Evolutionary conservation across 768 basidiomycete species (phyloP), one percentile per base, ranked within the genome.

Genomic region (Antrodiella citrinella): DNA sequence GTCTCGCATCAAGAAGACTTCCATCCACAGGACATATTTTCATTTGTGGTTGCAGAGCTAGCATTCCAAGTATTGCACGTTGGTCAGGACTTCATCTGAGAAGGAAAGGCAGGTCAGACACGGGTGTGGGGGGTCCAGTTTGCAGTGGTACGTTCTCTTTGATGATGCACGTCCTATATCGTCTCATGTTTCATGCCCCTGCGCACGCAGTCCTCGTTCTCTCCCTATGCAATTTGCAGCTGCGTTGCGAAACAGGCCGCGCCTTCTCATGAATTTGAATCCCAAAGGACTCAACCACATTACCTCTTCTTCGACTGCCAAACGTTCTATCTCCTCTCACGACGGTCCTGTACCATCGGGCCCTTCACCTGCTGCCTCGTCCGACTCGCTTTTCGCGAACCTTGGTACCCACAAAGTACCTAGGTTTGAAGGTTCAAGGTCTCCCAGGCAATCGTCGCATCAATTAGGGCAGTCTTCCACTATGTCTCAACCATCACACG

Each of bases 261-360:
- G 75, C 69, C 72, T 78, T 65, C 70, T 78, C 70, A 81, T 82
- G 80, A 76, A 77, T 72, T 59, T 76, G 59, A 73, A 78, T 65
- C 65, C 69, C 22, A 41, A 57, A 64, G 51, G 42, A 56, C 54
- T 48, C 51, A 53, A 19, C 48, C 40, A 15, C 59, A 50, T 55
- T 44, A 47, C 61, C 9, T 54, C 59, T 24, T 23, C 62, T 19
- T 54, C 59, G 45, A 51, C 51, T 24, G 45, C 56, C 40, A 81
- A 82, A 65, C 76, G 78, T 61, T 76, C 4, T 69, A 70, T 43
- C 41, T 18, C 41, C 56, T 65, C 74, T 30, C 72, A 74, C 49
- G 69, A 69, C 54, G 67, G 69, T 5, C 49, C 46, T 59, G 62
- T 20, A 51, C 35, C 55, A 47, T 13, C 30, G 21, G 18, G 18